Percentiles rank a stretch among this genome's conserved stretches.
Evolutionary conservation across 305 asterid species (phyloP).

Genomic region (Striga hermonthica): DNA sequence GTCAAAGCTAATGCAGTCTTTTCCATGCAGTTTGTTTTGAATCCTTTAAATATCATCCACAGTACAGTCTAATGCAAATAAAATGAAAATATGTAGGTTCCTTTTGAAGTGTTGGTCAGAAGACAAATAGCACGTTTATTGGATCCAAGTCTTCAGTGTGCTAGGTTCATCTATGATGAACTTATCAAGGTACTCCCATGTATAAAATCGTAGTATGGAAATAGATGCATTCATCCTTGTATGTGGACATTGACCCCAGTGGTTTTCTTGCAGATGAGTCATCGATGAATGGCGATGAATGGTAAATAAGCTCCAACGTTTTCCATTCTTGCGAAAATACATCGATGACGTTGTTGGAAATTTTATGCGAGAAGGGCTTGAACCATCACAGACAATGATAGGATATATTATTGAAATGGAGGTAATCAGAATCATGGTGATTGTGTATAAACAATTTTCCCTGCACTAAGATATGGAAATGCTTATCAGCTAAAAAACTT

Average conservation of each 20-base stretch:
- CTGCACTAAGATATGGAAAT: no score
- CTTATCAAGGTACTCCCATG: conserved; percentile 52
- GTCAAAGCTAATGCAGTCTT: conserved; percentile 1
- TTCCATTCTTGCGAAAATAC: conserved; percentile 76
- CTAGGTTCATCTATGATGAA: conserved; percentile 71
- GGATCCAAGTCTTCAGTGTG: conserved; percentile 90
- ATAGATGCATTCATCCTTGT: neutral
- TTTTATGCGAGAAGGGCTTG: conserved; percentile 85
- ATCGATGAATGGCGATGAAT: conserved; percentile 79
- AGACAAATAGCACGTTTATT: conserved; percentile 70
- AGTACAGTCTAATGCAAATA: neutral
- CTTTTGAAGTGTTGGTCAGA: conserved; percentile 75
- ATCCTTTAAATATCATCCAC: neutral
- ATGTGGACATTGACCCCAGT: conserved; percentile 27
- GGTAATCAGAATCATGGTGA: conserved; percentile 40
- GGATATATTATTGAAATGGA: conserved; percentile 94
- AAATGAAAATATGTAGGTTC: conserved; percentile 50
- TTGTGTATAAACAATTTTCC: no score
- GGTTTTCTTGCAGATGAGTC: conserved; percentile 69
- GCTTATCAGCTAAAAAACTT: no score
- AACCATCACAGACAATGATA: conserved; percentile 90
- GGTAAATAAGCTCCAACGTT: conserved; percentile 84
- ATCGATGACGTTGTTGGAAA: conserved; percentile 89
- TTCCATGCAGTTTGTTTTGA: neutral
- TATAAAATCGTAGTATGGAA: neutral